Base-by-base conservation (phyloP, 2,329 filamentous ascomycete species). In the Diaporthe aspalathi region DNA sequence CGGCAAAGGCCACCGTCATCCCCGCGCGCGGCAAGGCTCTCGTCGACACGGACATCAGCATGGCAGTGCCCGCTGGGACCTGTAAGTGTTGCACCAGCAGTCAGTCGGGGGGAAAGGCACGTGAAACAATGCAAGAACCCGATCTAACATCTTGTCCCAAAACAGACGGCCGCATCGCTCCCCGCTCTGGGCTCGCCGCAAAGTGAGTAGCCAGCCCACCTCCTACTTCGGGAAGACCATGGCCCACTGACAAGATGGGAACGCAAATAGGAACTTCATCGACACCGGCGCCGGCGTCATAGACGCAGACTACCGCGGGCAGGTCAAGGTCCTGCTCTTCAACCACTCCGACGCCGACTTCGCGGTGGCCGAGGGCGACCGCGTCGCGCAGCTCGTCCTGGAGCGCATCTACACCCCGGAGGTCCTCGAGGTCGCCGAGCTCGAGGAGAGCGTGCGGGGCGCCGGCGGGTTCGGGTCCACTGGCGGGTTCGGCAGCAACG, bases 261-360 rank as follows among this genome's bases (percentile, higher is more conserved):
- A 27, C 60, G 17, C n/a, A n/a, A n/a, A n/a, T n/a, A 65, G 60
- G 85, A 91, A 98, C 84, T 96, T 95, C 83, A 98, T 99, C 80
- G 94, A 98, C 81, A 96, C 93, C 0, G 94, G 97, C 74, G 96
- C 96, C 0, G 96, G 96, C 68, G 96, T 99, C 74, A 98, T 99
- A 77, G 96, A 99, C 82, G 95, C 95, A 43, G 96, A 99, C 83
- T 99, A 99, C 85, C 90, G 96, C 45, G 96, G 96, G 24, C 93
- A 93, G 76, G 92, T 99, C 78, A 97, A 97, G 86, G 93, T 99
- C 32, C 87, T 99, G 75, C 89, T 99, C 67, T 98, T 98, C 83
- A 99, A 99, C 84, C 92, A 97, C 81, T 88, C 88, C 66, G 94
- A 97, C 65, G 83, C 84, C 50, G 94, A 97, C 80, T 98, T 97